Base-by-base conservation (phyloP, 1,139 yeast species). In the Protomyces inundatus region DNA sequence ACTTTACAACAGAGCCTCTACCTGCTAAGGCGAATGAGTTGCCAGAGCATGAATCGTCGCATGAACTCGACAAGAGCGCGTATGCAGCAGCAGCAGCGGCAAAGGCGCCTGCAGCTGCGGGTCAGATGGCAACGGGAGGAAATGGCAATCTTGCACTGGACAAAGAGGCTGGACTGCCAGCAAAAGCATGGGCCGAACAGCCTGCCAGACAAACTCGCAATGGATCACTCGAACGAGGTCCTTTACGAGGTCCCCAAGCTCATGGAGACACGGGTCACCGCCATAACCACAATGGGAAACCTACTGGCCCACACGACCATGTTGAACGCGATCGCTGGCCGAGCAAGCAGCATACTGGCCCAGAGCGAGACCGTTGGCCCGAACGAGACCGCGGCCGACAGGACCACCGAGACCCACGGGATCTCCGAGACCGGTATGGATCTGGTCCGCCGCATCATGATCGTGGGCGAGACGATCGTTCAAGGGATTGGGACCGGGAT, bases 21-120 rank as follows among this genome's bases (percentile, higher is more conserved):
- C 90, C 96, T 0, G 78, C 83, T 14, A 70, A 70, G 4, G 82
- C 84, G 0, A 71, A 75, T 12, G 82, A 82, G n/a, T 75, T 88
- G 56, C 93, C 95, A 0, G 76, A 75, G 55, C 88, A 87, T 70
- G 90, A 87, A 67, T 96, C 91, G 69, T 84, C 95, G 68, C 98
- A 93, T 73, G 98, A 93, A 73, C 83, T 90, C 51, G 96, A 88
- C 72, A 84, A 84, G 64, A 85, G 87, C 66, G 79, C 84, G 35
- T 39, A 58, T 30, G 56, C 53, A 3, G 46, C 62, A 4, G 51
- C 61, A 1, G 45, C 6, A 3, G 42, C 56, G 14, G 56, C 56
- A 3, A 58, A 35, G 16, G 62, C 62, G 33, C 62, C 62, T 5
- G 62, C 53, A 14, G 62, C 56, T 16, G 62, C 62, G 7, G 62